phyloP scores from a whole-genome alignment of 192 early-diverging fungal species.

The Coemansia sp. region DNA sequence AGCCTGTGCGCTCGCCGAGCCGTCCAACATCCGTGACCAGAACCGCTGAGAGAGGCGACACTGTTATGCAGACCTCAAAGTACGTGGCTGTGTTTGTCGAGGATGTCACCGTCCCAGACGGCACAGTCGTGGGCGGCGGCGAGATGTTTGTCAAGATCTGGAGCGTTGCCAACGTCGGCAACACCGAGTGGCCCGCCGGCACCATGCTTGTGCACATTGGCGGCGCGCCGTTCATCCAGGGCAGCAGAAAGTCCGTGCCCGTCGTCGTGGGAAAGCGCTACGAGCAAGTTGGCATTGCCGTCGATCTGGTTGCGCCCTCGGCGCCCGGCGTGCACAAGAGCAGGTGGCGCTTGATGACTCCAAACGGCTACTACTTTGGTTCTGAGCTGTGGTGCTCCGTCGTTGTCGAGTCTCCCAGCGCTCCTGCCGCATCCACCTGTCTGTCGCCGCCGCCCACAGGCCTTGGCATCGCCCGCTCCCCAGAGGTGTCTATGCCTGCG shows the following conservation, averaged over 20 bases:
- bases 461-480: neutral
- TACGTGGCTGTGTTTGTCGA: slow-evolving; percentile 60
- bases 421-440: no score
- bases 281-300: slow-evolving; percentile 60
- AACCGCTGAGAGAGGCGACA: neutral
- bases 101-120: slow-evolving; percentile 69
- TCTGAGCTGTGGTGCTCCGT: slow-evolving; percentile 69
- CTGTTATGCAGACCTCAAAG: slow-evolving; percentile 24
- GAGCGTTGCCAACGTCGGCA: slow-evolving; percentile 66
- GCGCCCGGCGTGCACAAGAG: slow-evolving; percentile 61
- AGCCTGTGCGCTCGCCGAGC: slow-evolving; percentile 24
- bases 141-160: slow-evolving; percentile 71
- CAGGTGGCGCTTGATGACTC: slow-evolving; percentile 63
- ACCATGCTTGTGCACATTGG: slow-evolving; percentile 59
- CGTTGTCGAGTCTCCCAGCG: slow-evolving; percentile 39
- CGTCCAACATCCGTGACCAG: slow-evolving; percentile 54
- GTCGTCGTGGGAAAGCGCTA: slow-evolving; percentile 57
- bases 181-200: slow-evolving; percentile 61
- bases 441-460: neutral
- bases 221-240: slow-evolving; percentile 58
- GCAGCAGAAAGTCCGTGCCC: slow-evolving; percentile 37
- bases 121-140: slow-evolving; percentile 56
- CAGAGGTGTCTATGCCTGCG: neutral
- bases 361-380: slow-evolving; percentile 65
- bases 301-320: slow-evolving; percentile 65